Evolutionary conservation across 139 green algal genomes (phyloP), one percentile per base, ranked within the genome.

Genomic region (Micractinium conductrix): DNA sequence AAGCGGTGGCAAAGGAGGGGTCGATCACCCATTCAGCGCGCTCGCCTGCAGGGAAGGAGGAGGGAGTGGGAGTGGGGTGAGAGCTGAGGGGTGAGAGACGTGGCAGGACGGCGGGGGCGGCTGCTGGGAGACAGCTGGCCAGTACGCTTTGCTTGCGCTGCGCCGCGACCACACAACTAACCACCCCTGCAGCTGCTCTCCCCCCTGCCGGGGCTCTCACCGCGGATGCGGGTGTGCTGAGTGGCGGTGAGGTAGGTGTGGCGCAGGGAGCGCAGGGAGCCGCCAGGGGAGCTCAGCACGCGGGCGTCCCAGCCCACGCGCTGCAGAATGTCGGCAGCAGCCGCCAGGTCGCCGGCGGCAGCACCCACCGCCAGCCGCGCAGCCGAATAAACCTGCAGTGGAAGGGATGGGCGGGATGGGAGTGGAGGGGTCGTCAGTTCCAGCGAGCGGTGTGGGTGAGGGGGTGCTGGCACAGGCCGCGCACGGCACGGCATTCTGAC

Each of bases 1-100:
- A 87, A 21, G 86, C 37, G 33, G 86, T 26, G 38, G 16, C 33
- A 43, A 87, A 87, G 40, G 44, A 33, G 28, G 83, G 83, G 55
- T 87, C 83, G 53, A 87, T 58, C n/a, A 87, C 40, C 62, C 80
- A 69, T 14, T 76, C 53, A 42, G 55, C 60, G 2, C 55, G 75
- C 75, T 81, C 48, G 74, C 50, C 60, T 75, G 74, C 50, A 69
- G 70, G 53, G 6, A 21, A 30, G 53, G 53, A n/a, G 53, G 8
- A 62, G 53, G 53, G 10, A 74, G 53, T 21, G 8, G 71, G 71
- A 17, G 42, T 24, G 9, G 42, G 43, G 1, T 16, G 28, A 62
- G 21, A 58, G 43, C 8, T 42, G n/a, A n/a, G n/a, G n/a, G 71
- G 43, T 21, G 14, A 55, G 37, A 58, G 33, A 16, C 4, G 42